phyloP scores from a whole-genome alignment of 345 rosid genomes.

The Capsella bursapastoris region DNA sequence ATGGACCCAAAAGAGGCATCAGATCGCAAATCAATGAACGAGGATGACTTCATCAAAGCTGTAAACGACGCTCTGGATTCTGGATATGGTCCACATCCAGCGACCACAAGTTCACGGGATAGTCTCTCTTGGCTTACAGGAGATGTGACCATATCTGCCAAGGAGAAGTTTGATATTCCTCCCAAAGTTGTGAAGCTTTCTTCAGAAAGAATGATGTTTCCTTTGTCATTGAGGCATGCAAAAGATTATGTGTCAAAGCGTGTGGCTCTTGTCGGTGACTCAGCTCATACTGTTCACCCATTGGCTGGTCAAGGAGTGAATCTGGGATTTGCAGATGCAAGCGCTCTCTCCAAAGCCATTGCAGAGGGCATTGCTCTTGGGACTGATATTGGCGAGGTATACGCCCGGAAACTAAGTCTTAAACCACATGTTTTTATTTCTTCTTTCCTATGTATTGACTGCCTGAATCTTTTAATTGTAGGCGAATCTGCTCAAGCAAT shows the following conservation, averaged over 20 bases:
- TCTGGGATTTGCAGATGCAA: slow-evolving; percentile 90
- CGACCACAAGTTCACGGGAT: slow-evolving; percentile 52
- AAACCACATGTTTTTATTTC: background rate
- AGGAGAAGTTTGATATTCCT: slow-evolving; percentile 75
- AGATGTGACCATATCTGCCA: slow-evolving; percentile 47
- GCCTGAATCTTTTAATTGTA: slow-evolving; percentile 35
- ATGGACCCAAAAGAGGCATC: slow-evolving; percentile 79
- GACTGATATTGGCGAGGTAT: slow-evolving; percentile 84
- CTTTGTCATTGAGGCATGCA: slow-evolving; percentile 83
- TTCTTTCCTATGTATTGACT: background rate
- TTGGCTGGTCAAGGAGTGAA: slow-evolving; percentile 98
- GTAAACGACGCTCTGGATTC: slow-evolving; percentile 79
- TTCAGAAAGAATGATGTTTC: slow-evolving; percentile 85
- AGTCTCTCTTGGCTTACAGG: slow-evolving; percentile 70
- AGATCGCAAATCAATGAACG: slow-evolving; percentile 70
- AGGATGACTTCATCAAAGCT: slow-evolving; percentile 74
- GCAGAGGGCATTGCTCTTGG: slow-evolving; percentile 85
- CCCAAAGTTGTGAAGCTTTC: slow-evolving; percentile 77
- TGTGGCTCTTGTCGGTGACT: slow-evolving; percentile 84
- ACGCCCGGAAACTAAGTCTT: slow-evolving; percentile 4
- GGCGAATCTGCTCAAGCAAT: slow-evolving; percentile 64
- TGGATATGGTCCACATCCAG: slow-evolving; percentile 87
- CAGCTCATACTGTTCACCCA: slow-evolving; percentile 96
- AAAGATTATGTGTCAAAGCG: slow-evolving; percentile 67
- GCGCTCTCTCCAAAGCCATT: slow-evolving; percentile 69